Evolutionary conservation across 2,329 filamentous ascomycete genomes (phyloP), one percentile per base, ranked within the genome.

Genomic region (Talaromyces amestolkiae): DNA sequence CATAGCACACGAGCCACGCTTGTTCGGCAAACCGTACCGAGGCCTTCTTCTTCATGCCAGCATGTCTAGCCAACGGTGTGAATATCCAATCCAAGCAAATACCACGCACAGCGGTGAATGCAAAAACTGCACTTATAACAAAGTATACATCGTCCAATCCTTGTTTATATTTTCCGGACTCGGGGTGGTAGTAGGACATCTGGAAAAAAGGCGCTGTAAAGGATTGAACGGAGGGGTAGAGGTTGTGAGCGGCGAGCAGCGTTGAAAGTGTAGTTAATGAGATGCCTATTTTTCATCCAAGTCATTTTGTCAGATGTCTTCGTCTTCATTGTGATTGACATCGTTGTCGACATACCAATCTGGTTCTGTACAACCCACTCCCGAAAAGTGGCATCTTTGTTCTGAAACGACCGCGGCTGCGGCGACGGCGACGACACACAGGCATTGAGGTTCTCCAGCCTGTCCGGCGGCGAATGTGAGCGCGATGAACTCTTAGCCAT

Each of bases 1-100:
- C 94, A 80, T 97, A 98, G 53, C 95, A 78, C 65, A 96, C 81
- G 74, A 97, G 83, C 92, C 94, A 98, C 56, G 89, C 92, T 80
- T 99, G 95, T 81, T 99, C 95, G 68, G 92, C 92, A 79, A 98
- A 96, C 66, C 95, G 87, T 58, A 91, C 87, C 66, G 90, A 82
- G 56, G 88, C 87, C 81, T 97, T 97, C 75, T 89, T 91, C 71
- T 85, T 84, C 71, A 97, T 86, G 41, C 94, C 94, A 68, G 86
- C 84, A 58, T 83, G 80, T 69, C 86, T 88, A 51, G 91, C 93
- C 64, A 96, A 79, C 7, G 94, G 95, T 22, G 87, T 87, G 61
- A 98, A 84, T 13, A 96, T 73, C 80, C 96, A 95, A 76, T 97
- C 93, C 87, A 98, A 96, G 65, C 87, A 83, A 61, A 87, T 88